Evolutionary conservation across 192 early-diverging fungal species (phyloP).

Genomic region (Fimicolochytrium jonesii): DNA sequence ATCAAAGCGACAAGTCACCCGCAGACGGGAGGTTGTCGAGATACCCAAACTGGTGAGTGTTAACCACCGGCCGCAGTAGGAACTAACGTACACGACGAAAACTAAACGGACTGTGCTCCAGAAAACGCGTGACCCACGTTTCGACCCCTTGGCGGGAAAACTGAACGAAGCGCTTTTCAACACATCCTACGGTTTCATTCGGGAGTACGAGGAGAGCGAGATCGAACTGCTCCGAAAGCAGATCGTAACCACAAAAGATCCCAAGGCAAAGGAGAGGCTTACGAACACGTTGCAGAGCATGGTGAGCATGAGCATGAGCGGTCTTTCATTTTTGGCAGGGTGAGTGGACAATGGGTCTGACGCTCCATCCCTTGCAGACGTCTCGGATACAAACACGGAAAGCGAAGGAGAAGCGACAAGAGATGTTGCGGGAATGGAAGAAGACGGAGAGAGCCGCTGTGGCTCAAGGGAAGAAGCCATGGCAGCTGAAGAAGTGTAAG

Average conservation of each 20-base stretch:
- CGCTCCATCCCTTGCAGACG: too few relatives aligned
- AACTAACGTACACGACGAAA: too few relatives aligned
- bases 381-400: conserved; percentile 26
- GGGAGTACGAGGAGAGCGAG: conserved; percentile 74
- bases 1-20: conserved; percentile 69
- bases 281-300: conserved; percentile 58
- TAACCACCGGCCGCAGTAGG: too few relatives aligned
- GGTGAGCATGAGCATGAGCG: conserved; percentile 54
- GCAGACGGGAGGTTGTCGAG: conserved; percentile 68
- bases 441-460: conserved; percentile 78
- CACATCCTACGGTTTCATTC: conserved; percentile 86
- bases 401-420: conserved; percentile 48
- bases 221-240: conserved; percentile 60
- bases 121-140: conserved; percentile 89
- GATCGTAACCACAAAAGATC: conserved; percentile 65
- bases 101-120: too few relatives aligned
- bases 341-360: too few relatives aligned
- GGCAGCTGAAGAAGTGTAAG: conserved; percentile 85
- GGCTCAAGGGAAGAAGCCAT: conserved; percentile 88
- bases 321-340: too few relatives aligned
- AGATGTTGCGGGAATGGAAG: conserved; percentile 70
- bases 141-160: conserved; percentile 83
- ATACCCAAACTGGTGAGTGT: conserved; percentile 49
- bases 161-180: conserved; percentile 90
- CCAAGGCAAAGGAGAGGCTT: conserved; percentile 54